phyloP scores from a whole-genome alignment of 2,329 filamentous ascomycete species.

The Dothistroma pini region DNA sequence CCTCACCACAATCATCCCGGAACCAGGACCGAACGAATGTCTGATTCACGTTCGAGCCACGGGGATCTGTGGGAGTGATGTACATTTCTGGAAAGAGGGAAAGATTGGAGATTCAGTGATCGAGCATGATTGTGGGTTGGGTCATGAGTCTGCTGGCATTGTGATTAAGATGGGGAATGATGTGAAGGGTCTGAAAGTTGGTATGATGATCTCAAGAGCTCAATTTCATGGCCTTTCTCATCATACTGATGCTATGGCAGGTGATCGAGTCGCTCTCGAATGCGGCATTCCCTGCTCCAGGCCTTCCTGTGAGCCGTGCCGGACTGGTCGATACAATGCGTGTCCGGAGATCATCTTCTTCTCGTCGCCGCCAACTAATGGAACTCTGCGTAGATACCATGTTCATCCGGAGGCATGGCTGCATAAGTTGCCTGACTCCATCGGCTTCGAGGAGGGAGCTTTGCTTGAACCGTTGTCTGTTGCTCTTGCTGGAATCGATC shows the following conservation, averaged over 20 bases:
- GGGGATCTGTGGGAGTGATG: slow-evolving; percentile 33
- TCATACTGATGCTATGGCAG: slow-evolving; percentile 12
- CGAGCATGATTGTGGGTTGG: slow-evolving; percentile 22
- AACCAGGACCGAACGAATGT: slow-evolving; percentile 29
- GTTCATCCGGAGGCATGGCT: slow-evolving; percentile 32
- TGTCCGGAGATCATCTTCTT: slow-evolving; percentile 33
- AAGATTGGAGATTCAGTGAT: slow-evolving; percentile 29
- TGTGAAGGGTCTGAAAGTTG: slow-evolving; percentile 24
- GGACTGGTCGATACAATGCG: slow-evolving; percentile 31
- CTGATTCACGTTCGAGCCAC: slow-evolving; percentile 34
- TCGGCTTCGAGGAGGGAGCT: slow-evolving; percentile 43
- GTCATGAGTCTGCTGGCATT: slow-evolving; percentile 32
- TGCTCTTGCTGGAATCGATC: slow-evolving; percentile 45
- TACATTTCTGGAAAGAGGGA: slow-evolving; percentile 35
- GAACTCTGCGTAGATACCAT: slow-evolving; percentile 32
- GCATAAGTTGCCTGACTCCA: slow-evolving; percentile 37
- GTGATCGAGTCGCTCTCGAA: slow-evolving; percentile 35
- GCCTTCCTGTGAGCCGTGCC: slow-evolving; percentile 29
- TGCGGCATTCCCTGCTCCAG: slow-evolving; percentile 33
- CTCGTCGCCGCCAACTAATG: slow-evolving; percentile 31
- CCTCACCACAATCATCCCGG: slow-evolving; percentile 20
- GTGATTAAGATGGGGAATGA: slow-evolving; percentile 26
- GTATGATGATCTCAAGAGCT: slow-evolving; percentile 14
- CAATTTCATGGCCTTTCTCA: not conserved
- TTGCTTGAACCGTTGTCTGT: slow-evolving; percentile 50